Conservation (phyloP, 768 basidiomycete species). For the Cantharellus cinnabarinus region DNA sequence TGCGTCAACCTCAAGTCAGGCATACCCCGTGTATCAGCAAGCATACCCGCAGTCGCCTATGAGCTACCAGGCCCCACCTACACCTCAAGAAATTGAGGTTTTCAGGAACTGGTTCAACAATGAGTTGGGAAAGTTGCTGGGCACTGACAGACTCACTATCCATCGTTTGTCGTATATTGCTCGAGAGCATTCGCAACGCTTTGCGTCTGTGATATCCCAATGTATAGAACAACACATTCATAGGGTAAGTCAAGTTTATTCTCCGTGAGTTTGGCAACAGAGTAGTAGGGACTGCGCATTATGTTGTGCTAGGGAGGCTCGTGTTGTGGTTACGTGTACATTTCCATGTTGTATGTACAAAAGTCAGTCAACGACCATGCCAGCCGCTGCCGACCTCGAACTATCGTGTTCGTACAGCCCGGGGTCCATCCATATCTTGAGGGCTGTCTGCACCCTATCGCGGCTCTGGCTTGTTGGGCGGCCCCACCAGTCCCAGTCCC, state of each 20-base stretch:
- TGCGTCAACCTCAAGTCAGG: background rate
- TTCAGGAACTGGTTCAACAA: conserved; percentile 60
- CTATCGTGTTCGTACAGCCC: no score
- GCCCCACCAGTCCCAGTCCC: background rate
- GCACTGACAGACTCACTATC: conserved; percentile 91
- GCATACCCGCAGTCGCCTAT: background rate
- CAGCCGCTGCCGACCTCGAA: no score
- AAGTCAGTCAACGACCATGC: no score
- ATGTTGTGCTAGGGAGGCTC: background rate
- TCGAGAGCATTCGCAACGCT: conserved; percentile 53
- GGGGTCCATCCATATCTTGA: no score
- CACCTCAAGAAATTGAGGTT: background rate
- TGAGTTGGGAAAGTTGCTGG: conserved; percentile 61
- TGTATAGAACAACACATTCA: conserved; percentile 72
- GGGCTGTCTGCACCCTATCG: no score
- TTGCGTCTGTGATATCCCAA: conserved; percentile 58
- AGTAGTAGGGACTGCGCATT: no score
- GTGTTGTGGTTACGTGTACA: background rate
- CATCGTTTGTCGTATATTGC: conserved; percentile 84
- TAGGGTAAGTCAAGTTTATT: conserved; percentile 43
- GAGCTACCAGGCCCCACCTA: background rate
- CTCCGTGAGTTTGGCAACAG: background rate
- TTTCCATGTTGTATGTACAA: background rate
- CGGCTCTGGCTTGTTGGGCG: no score
- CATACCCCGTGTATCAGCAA: background rate